Percentiles rank a stretch among this genome's conserved stretches.
Conservation (phyloP, 768 basidiomycete species). For the Gymnopilus junonius region DNA sequence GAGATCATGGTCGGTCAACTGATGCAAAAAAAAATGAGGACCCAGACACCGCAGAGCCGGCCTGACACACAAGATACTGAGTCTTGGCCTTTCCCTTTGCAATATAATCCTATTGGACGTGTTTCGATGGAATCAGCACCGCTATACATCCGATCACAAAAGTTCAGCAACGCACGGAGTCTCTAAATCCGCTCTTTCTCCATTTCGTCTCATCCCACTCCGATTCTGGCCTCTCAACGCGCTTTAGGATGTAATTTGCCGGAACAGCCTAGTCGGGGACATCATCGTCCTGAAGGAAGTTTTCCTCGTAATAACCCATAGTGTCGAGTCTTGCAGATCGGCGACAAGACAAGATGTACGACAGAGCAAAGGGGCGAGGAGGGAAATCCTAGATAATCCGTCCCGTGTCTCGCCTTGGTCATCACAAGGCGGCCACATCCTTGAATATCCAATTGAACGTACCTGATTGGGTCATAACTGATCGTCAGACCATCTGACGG, state of each 20-base stretch:
- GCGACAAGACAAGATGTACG: too few relatives aligned
- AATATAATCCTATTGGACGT: neutral
- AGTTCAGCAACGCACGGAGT: neutral
- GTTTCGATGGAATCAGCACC: neutral
- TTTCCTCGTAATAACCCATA: neutral
- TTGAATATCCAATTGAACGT: neutral
- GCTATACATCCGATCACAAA: neutral
- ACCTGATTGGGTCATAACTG: neutral
- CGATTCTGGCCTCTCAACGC: slow-evolving; percentile 6
- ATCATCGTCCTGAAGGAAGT: neutral
- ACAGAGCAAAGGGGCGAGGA: neutral
- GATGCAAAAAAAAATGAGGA: neutral
- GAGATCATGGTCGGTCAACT: slow-evolving; percentile 10
- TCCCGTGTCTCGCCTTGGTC: neutral
- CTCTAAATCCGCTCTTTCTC: neutral
- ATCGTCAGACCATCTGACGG: neutral
- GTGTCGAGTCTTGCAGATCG: too few relatives aligned
- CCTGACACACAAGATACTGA: neutral
- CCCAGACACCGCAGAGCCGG: neutral
- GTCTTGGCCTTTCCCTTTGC: slow-evolving; percentile 8
- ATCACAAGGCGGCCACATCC: neutral
- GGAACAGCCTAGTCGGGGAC: neutral
- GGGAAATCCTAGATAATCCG: neutral
- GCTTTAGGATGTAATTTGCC: neutral
- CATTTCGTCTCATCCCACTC: slow-evolving; percentile 9